Base-by-base conservation (phyloP, 2,329 filamentous ascomycete species). In the Pestalotiopsis sp. region DNA sequence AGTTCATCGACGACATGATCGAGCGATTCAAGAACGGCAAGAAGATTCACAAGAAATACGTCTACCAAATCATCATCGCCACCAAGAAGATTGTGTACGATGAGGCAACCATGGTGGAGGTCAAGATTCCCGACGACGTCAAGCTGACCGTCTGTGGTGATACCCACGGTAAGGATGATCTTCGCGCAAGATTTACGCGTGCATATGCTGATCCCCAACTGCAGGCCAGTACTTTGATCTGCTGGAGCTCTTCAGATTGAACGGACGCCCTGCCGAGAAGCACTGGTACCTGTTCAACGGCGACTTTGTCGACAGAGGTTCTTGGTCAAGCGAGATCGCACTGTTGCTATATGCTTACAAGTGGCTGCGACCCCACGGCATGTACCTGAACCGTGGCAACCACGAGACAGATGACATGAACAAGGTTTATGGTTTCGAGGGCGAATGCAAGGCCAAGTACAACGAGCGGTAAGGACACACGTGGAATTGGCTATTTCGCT, bases 361-460 rank as follows among this genome's bases (percentile, higher is more conserved):
- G 85, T 97, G 94, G 95, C 82, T 98, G 75, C 90, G 93, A 67
- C 96, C 96, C 7, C 89, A 90, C 58, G 90, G 86, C 67, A 95
- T 99, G 86, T 98, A 97, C 89, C 85, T 99, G 72, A 99, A 99
- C 86, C 91, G 96, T 71, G 96, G 96, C 74, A 99, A 99, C 82
- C 96, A 99, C 83, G 96, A 99, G 84, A 98, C 96, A 63, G 95
- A 98, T 79, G 95, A 98, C 81, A 99, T 99, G 96, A 99, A 99
- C 86, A 91, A 94, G 73, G 95, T 96, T 67, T 99, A 99, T 79
- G 96, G 96, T 20, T 99, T 99, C 76, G 96, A 99, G 81, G 96
- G 96, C 78, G 96, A 99, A 80, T 98, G 96, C 86, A 96, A 95
- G 81, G 93, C 94, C 75, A 99, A 99, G 83, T 99, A 99, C 83